phyloP scores from a whole-genome alignment of 2,329 filamentous ascomycete species.

The Penicillium sp. region DNA sequence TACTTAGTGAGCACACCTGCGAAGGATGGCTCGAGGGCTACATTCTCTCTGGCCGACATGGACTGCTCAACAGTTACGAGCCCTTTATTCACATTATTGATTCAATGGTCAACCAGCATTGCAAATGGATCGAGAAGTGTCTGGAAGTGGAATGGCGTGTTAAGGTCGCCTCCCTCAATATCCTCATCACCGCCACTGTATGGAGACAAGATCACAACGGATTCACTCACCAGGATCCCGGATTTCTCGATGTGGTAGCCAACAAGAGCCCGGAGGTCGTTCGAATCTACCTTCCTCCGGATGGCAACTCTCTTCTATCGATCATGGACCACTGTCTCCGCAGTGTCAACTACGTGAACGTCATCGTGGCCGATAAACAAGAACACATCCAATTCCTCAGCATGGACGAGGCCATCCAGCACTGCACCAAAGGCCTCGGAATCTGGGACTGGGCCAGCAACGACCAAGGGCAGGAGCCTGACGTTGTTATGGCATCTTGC shows the following conservation, averaged over 20 bases:
- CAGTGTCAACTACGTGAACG: slow-evolving; percentile 76
- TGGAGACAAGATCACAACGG: slow-evolving; percentile 84
- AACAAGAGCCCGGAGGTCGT: slow-evolving; percentile 80
- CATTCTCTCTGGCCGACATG: slow-evolving; percentile 70
- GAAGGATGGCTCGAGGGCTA: slow-evolving; percentile 83
- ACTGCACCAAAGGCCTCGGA: slow-evolving; percentile 75
- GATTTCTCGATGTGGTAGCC: slow-evolving; percentile 74
- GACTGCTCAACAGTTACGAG: slow-evolving; percentile 77
- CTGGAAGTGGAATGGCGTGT: slow-evolving; percentile 75
- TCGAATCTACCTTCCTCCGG: slow-evolving; percentile 76
- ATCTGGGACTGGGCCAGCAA: slow-evolving; percentile 78
- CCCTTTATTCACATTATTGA: slow-evolving; percentile 81
- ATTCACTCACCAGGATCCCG: slow-evolving; percentile 78
- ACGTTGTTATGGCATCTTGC: slow-evolving; percentile 72
- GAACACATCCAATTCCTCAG: slow-evolving; percentile 72
- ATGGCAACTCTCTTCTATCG: slow-evolving; percentile 74
- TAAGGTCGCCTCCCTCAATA: slow-evolving; percentile 73
- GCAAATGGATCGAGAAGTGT: slow-evolving; percentile 82
- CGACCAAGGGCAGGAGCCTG: slow-evolving; percentile 65
- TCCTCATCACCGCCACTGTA: slow-evolving; percentile 73
- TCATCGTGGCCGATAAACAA: slow-evolving; percentile 77
- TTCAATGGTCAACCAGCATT: slow-evolving; percentile 83
- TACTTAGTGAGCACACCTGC: slow-evolving; percentile 76
- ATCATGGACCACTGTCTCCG: slow-evolving; percentile 74
- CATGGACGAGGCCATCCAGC: slow-evolving; percentile 69